These are phyloP conservation scores for Alnus rubra DNA, from an alignment of 306 rosid genomes.

Conservation along the genomic window DNA sequence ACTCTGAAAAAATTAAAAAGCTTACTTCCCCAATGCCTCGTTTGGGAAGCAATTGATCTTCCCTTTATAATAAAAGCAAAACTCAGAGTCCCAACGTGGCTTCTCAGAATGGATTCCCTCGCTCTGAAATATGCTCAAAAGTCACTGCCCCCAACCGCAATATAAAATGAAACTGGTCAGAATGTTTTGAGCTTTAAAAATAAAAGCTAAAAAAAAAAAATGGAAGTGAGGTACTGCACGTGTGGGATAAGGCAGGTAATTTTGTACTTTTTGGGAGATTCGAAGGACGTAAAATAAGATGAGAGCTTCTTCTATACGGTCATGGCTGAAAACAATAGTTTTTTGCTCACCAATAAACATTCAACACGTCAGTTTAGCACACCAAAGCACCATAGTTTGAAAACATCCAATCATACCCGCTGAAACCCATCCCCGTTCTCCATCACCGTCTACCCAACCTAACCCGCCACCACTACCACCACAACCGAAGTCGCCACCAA, in stretches of 20 bases:
- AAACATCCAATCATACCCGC: no score
- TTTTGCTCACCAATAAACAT: no score
- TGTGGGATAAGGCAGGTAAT: conserved; percentile 31
- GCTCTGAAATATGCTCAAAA: conserved; percentile 11
- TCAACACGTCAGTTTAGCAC: no score
- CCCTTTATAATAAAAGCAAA: conserved; percentile 18
- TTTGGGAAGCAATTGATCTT: conserved; percentile 27
- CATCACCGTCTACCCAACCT: no score
- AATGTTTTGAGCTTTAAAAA: background rate
- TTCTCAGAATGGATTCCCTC: conserved; percentile 28
- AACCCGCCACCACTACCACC: no score
- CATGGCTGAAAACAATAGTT: no score
- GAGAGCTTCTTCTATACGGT: no score
- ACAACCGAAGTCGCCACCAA: no score
- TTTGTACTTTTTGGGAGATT: background rate
- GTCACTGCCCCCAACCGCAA: background rate
- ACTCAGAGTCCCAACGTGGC: conserved; percentile 35
- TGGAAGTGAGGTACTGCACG: conserved; percentile 36
- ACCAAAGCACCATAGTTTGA: no score
- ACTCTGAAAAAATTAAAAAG: conserved; percentile 15
- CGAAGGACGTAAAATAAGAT: background rate
- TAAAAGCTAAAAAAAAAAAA: background rate
- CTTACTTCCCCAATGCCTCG: conserved; percentile 26
- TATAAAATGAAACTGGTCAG: conserved; percentile 18
- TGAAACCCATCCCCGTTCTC: no score